phyloP scores from a whole-genome alignment of 164 flowering plant genomes.

The Akebia trifoliata region DNA sequence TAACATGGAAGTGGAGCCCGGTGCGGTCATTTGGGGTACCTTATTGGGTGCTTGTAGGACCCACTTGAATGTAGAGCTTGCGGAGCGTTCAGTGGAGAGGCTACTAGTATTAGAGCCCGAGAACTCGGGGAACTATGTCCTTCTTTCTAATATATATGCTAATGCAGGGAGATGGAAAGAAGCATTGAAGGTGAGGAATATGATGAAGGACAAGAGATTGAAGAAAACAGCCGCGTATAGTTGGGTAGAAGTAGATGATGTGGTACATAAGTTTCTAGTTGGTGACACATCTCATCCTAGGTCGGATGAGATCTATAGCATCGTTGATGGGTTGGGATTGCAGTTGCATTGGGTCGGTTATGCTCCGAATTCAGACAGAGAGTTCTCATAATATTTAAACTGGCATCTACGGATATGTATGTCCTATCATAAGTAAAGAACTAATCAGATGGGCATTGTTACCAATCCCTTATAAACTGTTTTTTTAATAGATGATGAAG shows the following conservation, averaged over 20 bases:
- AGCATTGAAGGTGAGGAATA: conserved; percentile 24
- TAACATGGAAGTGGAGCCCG: conserved; percentile 39
- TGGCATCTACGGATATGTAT: not conserved
- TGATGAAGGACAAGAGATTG: conserved; percentile 33
- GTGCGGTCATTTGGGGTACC: conserved; percentile 47
- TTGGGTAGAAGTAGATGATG: conserved; percentile 41
- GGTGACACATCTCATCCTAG: conserved; percentile 34
- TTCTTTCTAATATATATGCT: conserved; percentile 38
- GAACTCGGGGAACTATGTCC: conserved; percentile 47
- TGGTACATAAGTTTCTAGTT: conserved; percentile 38
- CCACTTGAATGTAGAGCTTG: conserved; percentile 33
- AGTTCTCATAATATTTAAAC: conserved; percentile 5
- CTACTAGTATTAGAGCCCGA: conserved; percentile 39
- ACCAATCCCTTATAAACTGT: not conserved
- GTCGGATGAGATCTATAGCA: conserved; percentile 25
- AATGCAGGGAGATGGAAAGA: conserved; percentile 45
- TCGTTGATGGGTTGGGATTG: conserved; percentile 30
- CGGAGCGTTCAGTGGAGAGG: conserved; percentile 30
- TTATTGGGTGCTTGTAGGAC: conserved; percentile 41
- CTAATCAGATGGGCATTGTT: not conserved
- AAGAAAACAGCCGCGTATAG: conserved; percentile 44
- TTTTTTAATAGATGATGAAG: too few relatives aligned
- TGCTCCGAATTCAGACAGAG: conserved; percentile 12
- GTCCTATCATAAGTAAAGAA: not conserved
- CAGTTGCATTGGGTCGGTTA: conserved; percentile 17